A percentile compares a stretch with the other conserved stretches of the same genome.
Conservation (phyloP, 202 grass and related monocot species). For the Saccharum hybrid region DNA sequence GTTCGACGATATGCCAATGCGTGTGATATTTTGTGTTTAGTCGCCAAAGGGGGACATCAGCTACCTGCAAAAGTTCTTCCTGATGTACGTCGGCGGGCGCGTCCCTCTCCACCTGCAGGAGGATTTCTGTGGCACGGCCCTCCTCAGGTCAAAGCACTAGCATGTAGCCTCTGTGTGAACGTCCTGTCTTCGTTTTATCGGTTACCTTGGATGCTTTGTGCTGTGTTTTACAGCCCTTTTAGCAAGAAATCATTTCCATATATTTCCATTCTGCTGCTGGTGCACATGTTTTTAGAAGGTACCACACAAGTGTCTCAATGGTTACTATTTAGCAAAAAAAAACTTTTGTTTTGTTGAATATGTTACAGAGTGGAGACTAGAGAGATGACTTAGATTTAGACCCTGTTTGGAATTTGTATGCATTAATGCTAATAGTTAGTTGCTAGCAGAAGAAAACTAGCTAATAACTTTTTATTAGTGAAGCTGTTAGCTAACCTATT, state of each 20-base stretch:
- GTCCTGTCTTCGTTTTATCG: neutral
- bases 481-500: neutral
- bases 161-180: slow-evolving; percentile 15
- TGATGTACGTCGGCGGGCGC: slow-evolving; percentile 83
- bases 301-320: neutral
- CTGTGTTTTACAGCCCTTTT: slow-evolving; percentile 1
- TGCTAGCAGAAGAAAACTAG: neutral
- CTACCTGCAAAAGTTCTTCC: slow-evolving; percentile 88
- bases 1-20: slow-evolving; percentile 47
- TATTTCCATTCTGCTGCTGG: neutral
- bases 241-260: neutral
- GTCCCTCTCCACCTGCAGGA: slow-evolving; percentile 81
- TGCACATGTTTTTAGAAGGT: neutral
- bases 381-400: slow-evolving; percentile 23
- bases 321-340: neutral
- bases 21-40: slow-evolving; percentile 42
- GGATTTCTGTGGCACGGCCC: slow-evolving; percentile 92
- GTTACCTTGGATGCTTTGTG: neutral
- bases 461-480: neutral
- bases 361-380: neutral
- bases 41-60: slow-evolving; percentile 91
- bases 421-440: neutral
- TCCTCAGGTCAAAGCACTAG: slow-evolving; percentile 65
- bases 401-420: neutral
- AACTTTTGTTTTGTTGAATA: neutral